Evolutionary conservation across 129 eudicot species (phyloP).

Genomic region (Tagetes patula): DNA sequence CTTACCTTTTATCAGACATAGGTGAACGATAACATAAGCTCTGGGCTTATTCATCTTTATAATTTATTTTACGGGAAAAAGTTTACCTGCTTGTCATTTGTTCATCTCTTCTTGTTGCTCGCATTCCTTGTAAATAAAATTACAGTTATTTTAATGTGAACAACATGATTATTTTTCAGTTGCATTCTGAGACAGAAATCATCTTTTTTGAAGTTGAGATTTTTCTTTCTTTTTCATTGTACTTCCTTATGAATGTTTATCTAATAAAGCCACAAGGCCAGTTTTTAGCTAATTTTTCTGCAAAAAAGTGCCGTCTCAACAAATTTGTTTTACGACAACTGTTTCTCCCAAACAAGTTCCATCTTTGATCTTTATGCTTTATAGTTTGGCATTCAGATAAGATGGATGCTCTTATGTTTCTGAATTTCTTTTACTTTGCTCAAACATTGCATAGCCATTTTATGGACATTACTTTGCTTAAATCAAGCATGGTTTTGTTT

Average conservation of each 20-base stretch:
- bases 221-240: background rate
- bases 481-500: background rate
- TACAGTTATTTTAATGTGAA: background rate
- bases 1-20: background rate
- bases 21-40: background rate
- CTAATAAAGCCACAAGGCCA: background rate
- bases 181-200: background rate
- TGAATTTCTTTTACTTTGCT: background rate
- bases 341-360: background rate
- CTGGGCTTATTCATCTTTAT: background rate
- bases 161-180: background rate
- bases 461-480: background rate
- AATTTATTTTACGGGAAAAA: background rate
- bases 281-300: background rate
- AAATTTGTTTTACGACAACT: background rate
- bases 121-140: background rate
- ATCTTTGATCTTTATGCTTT: background rate
- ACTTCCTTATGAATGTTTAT: background rate
- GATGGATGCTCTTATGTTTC: background rate
- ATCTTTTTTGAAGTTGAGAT: background rate
- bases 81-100: constrained; percentile 4
- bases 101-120: background rate
- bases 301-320: background rate
- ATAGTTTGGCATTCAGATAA: constrained; percentile 1
- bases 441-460: background rate